Conservation (phyloP, 306 rosid species). For the Comarum palustre region DNA sequence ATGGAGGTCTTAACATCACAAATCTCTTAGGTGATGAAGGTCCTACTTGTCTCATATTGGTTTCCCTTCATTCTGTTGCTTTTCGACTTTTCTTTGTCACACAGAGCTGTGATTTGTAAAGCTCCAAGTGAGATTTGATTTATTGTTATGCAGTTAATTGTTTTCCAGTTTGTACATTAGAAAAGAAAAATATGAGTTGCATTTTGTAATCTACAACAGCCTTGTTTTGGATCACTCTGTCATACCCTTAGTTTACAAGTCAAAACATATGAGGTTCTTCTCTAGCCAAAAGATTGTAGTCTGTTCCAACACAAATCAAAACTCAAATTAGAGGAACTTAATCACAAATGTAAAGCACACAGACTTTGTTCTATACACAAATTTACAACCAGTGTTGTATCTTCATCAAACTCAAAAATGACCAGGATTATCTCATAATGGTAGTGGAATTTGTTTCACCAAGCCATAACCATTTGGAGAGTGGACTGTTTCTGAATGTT, state of each 20-base stretch:
- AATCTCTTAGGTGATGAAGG: conserved; percentile 3
- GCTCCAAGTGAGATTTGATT: conserved; percentile 6
- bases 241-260: background rate
- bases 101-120: conserved; percentile 15
- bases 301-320: background rate
- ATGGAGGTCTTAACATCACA: conserved; percentile 20
- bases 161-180: conserved; percentile 7
- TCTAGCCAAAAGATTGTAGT: background rate
- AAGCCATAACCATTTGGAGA: conserved; percentile 22
- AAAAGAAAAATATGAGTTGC: conserved; percentile 7
- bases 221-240: background rate
- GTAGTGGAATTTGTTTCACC: background rate
- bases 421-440: background rate
- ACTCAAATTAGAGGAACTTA: background rate
- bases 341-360: background rate
- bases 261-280: conserved; percentile 5
- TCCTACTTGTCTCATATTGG: conserved; percentile 4
- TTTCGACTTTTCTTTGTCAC: conserved; percentile 7
- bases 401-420: background rate
- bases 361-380: background rate
- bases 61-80: background rate
- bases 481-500: conserved; percentile 32
- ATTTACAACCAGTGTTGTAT: background rate
- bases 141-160: background rate
- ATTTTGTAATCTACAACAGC: conserved; percentile 2